Evolutionary conservation across 2,329 filamentous ascomycete species (phyloP), one percentile per base, ranked within the genome.

Genomic region (Coniella lustricola): DNA sequence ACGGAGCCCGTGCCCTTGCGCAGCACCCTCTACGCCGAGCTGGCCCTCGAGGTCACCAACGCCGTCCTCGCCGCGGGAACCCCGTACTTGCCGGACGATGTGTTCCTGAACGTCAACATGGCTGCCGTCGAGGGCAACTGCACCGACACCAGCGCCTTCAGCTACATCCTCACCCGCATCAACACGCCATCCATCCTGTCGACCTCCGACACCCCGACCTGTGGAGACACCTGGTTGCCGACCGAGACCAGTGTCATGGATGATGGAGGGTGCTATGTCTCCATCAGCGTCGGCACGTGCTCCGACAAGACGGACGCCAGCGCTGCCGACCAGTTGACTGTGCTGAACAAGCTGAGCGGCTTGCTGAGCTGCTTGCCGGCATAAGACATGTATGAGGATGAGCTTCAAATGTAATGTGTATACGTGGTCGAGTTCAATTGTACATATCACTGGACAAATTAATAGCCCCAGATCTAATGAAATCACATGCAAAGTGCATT

Each of bases 51-150:
- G 21, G 59, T 87, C 5, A 81, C 79, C 7, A 65, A 76, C 44
- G 67, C 68, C 3, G 58, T 87, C 34, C 59, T 84, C 22, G 68
- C 63, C 1, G 70, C 74, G 0, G 81, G 81, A 34, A 69, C 69
- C 34, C 84, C 84, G 0, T 86, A 84, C 58, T 69, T 87, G 3
- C 82, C 84, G 0, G 57, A 67, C 0, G 71, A 74, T 39, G 71
- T 77, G 3, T 85, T 74, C 61, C 71, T 87, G 29, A 87, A 87
- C 55, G 81, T 87, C 56, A 87, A 87, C 65, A 85, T 84, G 57
- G 79, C 79, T 4, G 63, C 70, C 49, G 74, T 78, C 2, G 63
- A 66, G 9, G 69, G 61, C 0, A 61, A 63, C 44, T 87, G 84
- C 65, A 70, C 66, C 12, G 65, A 67, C 18, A 62, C 73, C 0